Percentiles rank a stretch among this genome's conserved stretches.
Evolutionary conservation across 345 rosid species (phyloP).

Genomic region (Syzygium aqueum): DNA sequence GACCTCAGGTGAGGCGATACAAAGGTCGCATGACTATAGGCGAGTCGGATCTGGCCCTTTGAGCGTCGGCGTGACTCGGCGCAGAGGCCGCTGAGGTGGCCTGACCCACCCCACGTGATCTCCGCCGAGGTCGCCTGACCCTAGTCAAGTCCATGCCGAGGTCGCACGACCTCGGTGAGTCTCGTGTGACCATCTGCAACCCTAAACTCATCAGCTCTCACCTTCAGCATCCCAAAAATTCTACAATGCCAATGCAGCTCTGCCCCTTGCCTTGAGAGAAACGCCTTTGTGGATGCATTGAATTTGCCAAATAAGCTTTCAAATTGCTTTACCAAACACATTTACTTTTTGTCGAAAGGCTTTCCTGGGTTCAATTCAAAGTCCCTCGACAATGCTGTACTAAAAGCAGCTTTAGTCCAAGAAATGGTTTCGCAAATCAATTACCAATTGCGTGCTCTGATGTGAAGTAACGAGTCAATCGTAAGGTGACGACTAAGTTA

Average conservation of each 20-base stretch:
- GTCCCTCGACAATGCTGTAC: background rate
- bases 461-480: accelerated
- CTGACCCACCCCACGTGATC: background rate
- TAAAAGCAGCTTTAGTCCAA: accelerated
- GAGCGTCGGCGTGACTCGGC: background rate
- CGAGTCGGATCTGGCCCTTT: background rate
- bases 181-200: background rate
- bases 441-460: accelerated
- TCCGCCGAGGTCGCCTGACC: background rate
- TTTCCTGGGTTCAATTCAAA: background rate
- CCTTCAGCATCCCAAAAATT: background rate
- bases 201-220: background rate
- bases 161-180: background rate
- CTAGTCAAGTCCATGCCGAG: background rate
- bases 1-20: background rate
- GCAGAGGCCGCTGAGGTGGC: background rate
- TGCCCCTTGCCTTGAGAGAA: background rate
- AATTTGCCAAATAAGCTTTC: background rate
- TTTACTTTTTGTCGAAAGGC: background rate
- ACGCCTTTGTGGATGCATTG: background rate
- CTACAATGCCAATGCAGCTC: background rate
- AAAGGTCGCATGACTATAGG: accelerated
- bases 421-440: background rate
- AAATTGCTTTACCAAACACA: background rate
- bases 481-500: background rate